Evolutionary conservation across 2,329 filamentous ascomycete species (phyloP).

Genomic region (Trichothecium sympodiale): DNA sequence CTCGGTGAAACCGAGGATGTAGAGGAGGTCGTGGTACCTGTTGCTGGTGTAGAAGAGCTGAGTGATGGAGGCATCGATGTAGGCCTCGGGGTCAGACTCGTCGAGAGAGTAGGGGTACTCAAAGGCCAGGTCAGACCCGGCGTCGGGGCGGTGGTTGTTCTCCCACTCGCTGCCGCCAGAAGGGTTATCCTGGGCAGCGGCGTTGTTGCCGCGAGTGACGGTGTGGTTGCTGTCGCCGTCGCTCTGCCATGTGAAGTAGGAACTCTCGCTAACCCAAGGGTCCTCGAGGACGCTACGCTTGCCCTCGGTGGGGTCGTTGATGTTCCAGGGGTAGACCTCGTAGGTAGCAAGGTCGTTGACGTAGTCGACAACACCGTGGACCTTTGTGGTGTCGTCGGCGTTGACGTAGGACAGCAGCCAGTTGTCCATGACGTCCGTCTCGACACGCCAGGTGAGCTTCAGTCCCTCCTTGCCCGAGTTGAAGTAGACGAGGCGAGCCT

Average conservation of each 20-base stretch:
- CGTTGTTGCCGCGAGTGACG: constrained; percentile 48
- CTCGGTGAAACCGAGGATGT: constrained; percentile 46
- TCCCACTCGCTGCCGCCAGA: constrained; percentile 23
- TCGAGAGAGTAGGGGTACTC: constrained; percentile 29
- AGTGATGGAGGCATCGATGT: constrained; percentile 42
- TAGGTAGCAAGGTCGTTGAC: constrained; percentile 40
- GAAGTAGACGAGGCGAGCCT: constrained; percentile 45
- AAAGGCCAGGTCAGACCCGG: constrained; percentile 27
- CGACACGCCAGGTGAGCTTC: constrained; percentile 43
- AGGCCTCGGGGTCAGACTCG: constrained; percentile 23
- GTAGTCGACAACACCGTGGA: constrained; percentile 46
- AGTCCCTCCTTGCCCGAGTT: constrained; percentile 30
- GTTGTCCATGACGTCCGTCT: constrained; percentile 44
- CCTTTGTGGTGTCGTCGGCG: constrained; percentile 29
- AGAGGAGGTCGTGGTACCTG: constrained; percentile 47
- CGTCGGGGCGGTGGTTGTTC: constrained; percentile 34
- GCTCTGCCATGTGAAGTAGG: constrained; percentile 41
- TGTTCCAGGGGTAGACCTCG: constrained; percentile 44
- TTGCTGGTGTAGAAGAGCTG: constrained; percentile 53
- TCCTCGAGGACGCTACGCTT: constrained; percentile 30
- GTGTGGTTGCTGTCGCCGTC: constrained; percentile 36
- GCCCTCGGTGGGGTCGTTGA: constrained; percentile 42
- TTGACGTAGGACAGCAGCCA: constrained; percentile 51
- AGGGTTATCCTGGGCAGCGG: constrained; percentile 36
- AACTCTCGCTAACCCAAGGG: constrained; percentile 34